Evolutionary conservation across 2,329 filamentous ascomycete species (phyloP).

Genomic region (Alternaria metachromatica): DNA sequence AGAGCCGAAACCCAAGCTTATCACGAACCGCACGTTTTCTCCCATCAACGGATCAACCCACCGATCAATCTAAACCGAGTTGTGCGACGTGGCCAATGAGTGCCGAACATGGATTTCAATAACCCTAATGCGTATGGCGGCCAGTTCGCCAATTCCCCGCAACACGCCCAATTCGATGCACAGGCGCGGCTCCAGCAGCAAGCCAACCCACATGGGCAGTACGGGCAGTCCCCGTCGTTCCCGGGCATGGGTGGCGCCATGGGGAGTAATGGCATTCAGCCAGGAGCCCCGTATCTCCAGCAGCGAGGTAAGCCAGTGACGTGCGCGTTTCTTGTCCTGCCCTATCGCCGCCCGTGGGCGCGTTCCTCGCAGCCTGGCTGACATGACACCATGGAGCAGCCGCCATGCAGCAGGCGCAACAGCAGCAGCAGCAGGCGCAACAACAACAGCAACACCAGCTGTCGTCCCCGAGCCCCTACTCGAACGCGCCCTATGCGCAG

Average conservation of each 20-base stretch:
- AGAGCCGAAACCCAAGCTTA: slow-evolving; percentile 28
- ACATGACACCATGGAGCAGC: slow-evolving; percentile 28
- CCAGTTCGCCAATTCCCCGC: slow-evolving; percentile 42
- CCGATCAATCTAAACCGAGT: slow-evolving; percentile 48
- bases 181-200: slow-evolving; percentile 45
- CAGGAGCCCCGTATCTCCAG: slow-evolving; percentile 42
- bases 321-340: slow-evolving; percentile 13
- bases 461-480: slow-evolving; percentile 47
- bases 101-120: slow-evolving; percentile 49
- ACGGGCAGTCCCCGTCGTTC: slow-evolving; percentile 42
- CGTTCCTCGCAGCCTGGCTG: slow-evolving; percentile 17
- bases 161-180: slow-evolving; percentile 43
- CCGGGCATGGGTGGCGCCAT: slow-evolving; percentile 26
- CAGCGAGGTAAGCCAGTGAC: slow-evolving; percentile 48
- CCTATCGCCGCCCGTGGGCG: slow-evolving; percentile 20
- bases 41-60: slow-evolving; percentile 29
- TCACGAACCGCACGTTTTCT: slow-evolving; percentile 41
- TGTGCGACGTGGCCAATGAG: slow-evolving; percentile 50
- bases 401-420: slow-evolving; percentile 34
- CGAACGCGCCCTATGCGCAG: slow-evolving; percentile 48
- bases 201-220: slow-evolving; percentile 38
- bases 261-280: slow-evolving; percentile 36
- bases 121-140: slow-evolving; percentile 46
- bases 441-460: slow-evolving; percentile 47
- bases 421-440: slow-evolving; percentile 31